Evolutionary conservation across 495 filamentous ascomycete genomes (phyloP).

Genomic region (Lasiosphaeris hirsuta): DNA sequence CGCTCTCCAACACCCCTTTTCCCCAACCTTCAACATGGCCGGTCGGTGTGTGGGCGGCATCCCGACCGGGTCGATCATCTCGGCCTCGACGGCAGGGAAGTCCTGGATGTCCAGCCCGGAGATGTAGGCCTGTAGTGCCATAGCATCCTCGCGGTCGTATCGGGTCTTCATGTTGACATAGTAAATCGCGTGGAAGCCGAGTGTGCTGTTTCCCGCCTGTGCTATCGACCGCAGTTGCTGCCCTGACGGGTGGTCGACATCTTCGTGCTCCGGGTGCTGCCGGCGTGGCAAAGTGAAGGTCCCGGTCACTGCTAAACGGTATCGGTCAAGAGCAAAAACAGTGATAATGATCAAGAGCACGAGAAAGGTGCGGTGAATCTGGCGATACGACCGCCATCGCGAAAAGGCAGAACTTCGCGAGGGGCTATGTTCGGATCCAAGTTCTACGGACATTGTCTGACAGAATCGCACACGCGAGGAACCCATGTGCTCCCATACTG

Average conservation of each 20-base stretch:
- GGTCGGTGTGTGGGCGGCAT: slow-evolving; percentile 24
- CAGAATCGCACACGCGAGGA: too few relatives aligned
- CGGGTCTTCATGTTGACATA: slow-evolving; percentile 24
- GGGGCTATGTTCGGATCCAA: not conserved
- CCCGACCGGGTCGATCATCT: slow-evolving; percentile 21
- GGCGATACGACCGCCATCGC: slow-evolving; percentile 17
- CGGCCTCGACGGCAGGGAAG: slow-evolving; percentile 19
- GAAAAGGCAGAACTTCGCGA: not conserved
- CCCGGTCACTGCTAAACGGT: slow-evolving; percentile 4
- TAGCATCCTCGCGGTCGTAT: slow-evolving; percentile 24
- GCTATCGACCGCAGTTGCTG: slow-evolving; percentile 6
- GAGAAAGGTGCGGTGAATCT: slow-evolving; percentile 13
- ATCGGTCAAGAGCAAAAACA: slow-evolving; percentile 15
- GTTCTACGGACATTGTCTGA: not conserved
- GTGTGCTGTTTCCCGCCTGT: slow-evolving; percentile 20
- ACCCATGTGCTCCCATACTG: too few relatives aligned
- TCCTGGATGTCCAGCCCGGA: slow-evolving; percentile 18
- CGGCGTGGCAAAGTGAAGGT: not conserved
- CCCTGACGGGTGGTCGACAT: not conserved
- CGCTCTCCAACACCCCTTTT: slow-evolving; percentile 22
- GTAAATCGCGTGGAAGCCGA: slow-evolving; percentile 21
- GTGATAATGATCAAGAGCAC: slow-evolving; percentile 6
- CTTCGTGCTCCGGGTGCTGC: not conserved
- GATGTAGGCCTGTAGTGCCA: slow-evolving; percentile 21
- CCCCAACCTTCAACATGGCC: slow-evolving; percentile 9